These are phyloP conservation scores for Penicillium nucicola DNA, from an alignment of 495 filamentous ascomycete genomes.

Conservation along the genomic window DNA sequence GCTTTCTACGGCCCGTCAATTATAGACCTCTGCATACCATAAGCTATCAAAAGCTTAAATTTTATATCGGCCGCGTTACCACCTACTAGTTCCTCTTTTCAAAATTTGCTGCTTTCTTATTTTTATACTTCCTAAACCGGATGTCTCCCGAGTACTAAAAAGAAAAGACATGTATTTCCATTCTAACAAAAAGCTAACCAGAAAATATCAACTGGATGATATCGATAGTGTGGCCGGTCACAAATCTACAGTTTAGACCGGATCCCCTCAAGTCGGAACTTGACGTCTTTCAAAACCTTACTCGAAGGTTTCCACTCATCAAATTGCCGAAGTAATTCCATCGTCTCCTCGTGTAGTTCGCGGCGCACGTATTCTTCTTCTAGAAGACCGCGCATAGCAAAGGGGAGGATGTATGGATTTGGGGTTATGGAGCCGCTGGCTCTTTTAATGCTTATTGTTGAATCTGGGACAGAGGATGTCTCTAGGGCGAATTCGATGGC, in stretches of 20 bases:
- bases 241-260: constrained; percentile 66
- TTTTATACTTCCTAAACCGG: too few species aligned
- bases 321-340: constrained; percentile 78
- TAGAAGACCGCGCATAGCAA: constrained; percentile 87
- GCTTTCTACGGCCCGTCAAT: too few species aligned
- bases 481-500: constrained; percentile 83
- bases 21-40: too few species aligned
- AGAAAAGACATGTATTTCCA: too few species aligned
- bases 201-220: neutral
- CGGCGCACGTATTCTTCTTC: constrained; percentile 89
- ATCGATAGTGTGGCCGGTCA: neutral
- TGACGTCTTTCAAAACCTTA: constrained; percentile 93
- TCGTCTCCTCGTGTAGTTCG: constrained; percentile 71
- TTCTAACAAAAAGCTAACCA: neutral
- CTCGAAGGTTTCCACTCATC: constrained; percentile 89
- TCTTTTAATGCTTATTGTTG: constrained; percentile 50
- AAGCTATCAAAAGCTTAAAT: too few species aligned
- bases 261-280: constrained; percentile 90
- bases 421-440: constrained; percentile 47
- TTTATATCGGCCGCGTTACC: too few species aligned
- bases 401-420: constrained; percentile 90
- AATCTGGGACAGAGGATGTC: constrained; percentile 61
- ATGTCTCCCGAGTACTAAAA: too few species aligned
- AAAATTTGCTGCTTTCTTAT: too few species aligned
- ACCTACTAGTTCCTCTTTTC: too few species aligned